Base-by-base conservation (phyloP, 495 filamentous ascomycete genomes). In the Penicillium canescens region DNA sequence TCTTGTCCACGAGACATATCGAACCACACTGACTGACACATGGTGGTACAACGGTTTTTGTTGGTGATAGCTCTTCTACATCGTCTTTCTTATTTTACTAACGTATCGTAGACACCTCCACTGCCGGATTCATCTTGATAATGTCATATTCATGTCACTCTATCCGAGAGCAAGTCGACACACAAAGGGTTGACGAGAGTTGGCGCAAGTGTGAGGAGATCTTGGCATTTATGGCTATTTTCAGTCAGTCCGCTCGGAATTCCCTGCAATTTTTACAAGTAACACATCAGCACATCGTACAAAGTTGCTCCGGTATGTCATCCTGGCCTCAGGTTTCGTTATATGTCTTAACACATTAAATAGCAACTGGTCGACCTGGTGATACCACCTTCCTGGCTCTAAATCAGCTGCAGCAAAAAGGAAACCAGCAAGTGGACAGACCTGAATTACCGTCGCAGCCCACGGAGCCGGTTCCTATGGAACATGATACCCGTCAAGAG, bases 11-110 rank as follows among this genome's bases (percentile, higher is more conserved):
- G 51, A 63, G 12, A 76, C 74, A 6, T 76, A 76, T 40, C 57
- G 48, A 14, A 75, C 75, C 3, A 56, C 62, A 5, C 44, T 56
- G 4, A 73, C 75, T 12, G 71, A 70, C 34, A 67, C 75, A 4
- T 79, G 76, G 76, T 79, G 76, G 73, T 78, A 74, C 51, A 75
- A 74, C 59, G 71, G 67, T 2, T 71, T 76, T 14, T 79, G 74
- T 78, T 61, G n/a, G 71, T 52, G 6, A 1, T 34, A 6, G 6
- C 9, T 14, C 8, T 7, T 41, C 42, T 37, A n/a, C 6, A 10
- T 13, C 16, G 26, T 1, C 6, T 0, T 14, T 6, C 6, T 45
- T 11, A 40, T 28, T 46, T 9, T 37, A 43, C 36, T 50, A 24
- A 18, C 34, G 6, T 12, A 7, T 8, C n/a, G 26, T 40, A 78